Evolutionary conservation across 179 eudicot genomes (phyloP).

Genomic region (Patellifolia procumbens): DNA sequence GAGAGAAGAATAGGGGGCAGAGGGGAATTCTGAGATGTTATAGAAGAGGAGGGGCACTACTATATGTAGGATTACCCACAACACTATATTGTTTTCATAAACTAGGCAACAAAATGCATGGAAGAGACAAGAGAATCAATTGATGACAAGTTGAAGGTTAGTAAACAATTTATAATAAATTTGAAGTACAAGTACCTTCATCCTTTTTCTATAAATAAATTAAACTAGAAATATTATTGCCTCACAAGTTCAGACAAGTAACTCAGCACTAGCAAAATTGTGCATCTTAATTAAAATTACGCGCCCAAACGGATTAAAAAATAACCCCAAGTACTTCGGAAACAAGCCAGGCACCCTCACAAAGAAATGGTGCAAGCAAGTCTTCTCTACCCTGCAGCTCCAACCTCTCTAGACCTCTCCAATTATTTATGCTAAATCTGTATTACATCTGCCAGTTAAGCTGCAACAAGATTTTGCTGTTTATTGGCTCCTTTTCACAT

Average conservation of each 20-base stretch:
- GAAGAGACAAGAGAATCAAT: not conserved
- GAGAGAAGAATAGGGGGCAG: not conserved
- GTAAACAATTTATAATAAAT: not conserved
- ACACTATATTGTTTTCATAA: not conserved
- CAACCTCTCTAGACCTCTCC: not conserved
- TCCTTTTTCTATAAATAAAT: not conserved
- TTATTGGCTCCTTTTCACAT: conserved; percentile 40
- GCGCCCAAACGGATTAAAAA: not conserved
- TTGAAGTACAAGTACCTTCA: not conserved
- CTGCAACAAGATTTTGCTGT: not conserved
- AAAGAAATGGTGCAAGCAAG: not conserved
- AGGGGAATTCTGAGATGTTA: not conserved
- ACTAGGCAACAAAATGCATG: not conserved
- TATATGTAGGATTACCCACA: not conserved
- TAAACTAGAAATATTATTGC: not conserved
- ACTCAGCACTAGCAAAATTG: not conserved
- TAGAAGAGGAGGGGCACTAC: not conserved
- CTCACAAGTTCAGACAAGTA: not conserved
- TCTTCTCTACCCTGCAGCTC: conserved; percentile 7
- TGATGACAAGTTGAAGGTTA: not conserved
- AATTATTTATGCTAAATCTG: not conserved
- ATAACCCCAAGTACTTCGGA: not conserved
- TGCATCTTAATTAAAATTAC: not conserved
- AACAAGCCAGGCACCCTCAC: conserved; percentile 2
- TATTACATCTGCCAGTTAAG: conserved; percentile 5